Evolutionary conservation across 2,329 filamentous ascomycete species (phyloP).

Genomic region (Phoma sp.): DNA sequence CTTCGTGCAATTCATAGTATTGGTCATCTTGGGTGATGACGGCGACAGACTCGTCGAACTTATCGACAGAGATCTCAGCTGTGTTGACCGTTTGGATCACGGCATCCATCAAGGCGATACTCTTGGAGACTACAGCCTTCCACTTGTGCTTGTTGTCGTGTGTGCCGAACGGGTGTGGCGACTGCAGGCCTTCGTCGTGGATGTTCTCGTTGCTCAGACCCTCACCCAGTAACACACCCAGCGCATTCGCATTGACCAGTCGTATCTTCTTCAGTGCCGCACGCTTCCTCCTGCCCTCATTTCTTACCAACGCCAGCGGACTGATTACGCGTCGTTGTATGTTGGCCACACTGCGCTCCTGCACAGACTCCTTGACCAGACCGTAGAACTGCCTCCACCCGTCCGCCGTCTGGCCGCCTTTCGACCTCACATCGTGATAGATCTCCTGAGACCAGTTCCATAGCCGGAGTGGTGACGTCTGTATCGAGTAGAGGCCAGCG

Average conservation of each 20-base stretch:
- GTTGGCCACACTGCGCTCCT: slow-evolving; percentile 72
- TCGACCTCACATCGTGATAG: slow-evolving; percentile 65
- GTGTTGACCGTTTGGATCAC: slow-evolving; percentile 75
- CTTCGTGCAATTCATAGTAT: slow-evolving; percentile 52
- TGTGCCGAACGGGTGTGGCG: slow-evolving; percentile 50
- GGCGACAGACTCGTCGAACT: slow-evolving; percentile 63
- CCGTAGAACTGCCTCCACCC: slow-evolving; percentile 74
- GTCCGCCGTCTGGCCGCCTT: slow-evolving; percentile 45
- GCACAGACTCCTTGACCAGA: slow-evolving; percentile 77
- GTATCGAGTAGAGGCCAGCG: slow-evolving; percentile 82
- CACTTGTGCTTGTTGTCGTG: slow-evolving; percentile 61
- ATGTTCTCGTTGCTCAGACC: slow-evolving; percentile 69
- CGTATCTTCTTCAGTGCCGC: slow-evolving; percentile 73
- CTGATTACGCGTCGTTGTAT: slow-evolving; percentile 76
- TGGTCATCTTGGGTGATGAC: slow-evolving; percentile 61
- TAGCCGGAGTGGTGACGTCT: slow-evolving; percentile 79
- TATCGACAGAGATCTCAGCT: slow-evolving; percentile 61
- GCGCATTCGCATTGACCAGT: slow-evolving; percentile 81
- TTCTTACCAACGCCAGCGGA: slow-evolving; percentile 76
- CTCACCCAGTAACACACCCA: slow-evolving; percentile 88
- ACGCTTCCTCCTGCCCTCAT: slow-evolving; percentile 78
- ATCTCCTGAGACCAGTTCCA: slow-evolving; percentile 76
- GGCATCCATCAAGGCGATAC: slow-evolving; percentile 84
- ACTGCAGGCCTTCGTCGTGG: slow-evolving; percentile 63
- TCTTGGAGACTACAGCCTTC: slow-evolving; percentile 80